phyloP scores from a whole-genome alignment of 2,329 filamentous ascomycete species.

The Didymella pomorum region DNA sequence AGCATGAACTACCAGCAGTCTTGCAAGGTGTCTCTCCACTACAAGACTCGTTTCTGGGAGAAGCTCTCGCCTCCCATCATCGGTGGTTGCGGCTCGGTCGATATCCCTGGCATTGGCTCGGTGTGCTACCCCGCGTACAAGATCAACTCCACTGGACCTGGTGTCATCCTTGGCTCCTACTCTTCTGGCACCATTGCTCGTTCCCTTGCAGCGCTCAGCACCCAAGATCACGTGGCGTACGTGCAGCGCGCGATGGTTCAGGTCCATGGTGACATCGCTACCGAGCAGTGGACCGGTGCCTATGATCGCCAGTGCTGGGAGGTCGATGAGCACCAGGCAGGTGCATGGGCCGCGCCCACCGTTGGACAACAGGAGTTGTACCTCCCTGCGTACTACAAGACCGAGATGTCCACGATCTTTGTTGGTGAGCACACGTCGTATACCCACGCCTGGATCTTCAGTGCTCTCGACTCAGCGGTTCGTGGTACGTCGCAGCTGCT shows the following conservation, averaged over 20 bases:
- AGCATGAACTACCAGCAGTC: slow-evolving; percentile 60
- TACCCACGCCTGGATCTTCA: slow-evolving; percentile 75
- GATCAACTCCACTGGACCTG: slow-evolving; percentile 69
- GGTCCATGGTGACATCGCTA: slow-evolving; percentile 68
- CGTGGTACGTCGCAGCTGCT: slow-evolving; percentile 70
- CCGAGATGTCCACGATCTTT: slow-evolving; percentile 73
- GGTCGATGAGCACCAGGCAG: slow-evolving; percentile 66
- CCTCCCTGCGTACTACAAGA: slow-evolving; percentile 76
- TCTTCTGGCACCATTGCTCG: slow-evolving; percentile 56
- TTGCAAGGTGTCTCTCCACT: slow-evolving; percentile 71
- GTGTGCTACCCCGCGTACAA: slow-evolving; percentile 74
- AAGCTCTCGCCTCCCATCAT: slow-evolving; percentile 64
- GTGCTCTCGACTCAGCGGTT: slow-evolving; percentile 72
- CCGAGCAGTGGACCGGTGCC: slow-evolving; percentile 69
- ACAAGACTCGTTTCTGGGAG: slow-evolving; percentile 70
- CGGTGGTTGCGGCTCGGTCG: slow-evolving; percentile 68
- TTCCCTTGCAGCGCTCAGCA: slow-evolving; percentile 59
- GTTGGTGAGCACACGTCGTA: slow-evolving; percentile 72
- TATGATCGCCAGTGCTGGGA: slow-evolving; percentile 73
- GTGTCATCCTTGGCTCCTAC: slow-evolving; percentile 69
- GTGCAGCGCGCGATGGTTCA: slow-evolving; percentile 72
- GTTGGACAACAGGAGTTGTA: slow-evolving; percentile 74
- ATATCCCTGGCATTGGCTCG: slow-evolving; percentile 68
- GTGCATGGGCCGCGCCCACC: slow-evolving; percentile 68
- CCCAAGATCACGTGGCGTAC: slow-evolving; percentile 68